phyloP scores from a whole-genome alignment of 495 filamentous ascomycete genomes.

The Pyronema omphalodes region DNA sequence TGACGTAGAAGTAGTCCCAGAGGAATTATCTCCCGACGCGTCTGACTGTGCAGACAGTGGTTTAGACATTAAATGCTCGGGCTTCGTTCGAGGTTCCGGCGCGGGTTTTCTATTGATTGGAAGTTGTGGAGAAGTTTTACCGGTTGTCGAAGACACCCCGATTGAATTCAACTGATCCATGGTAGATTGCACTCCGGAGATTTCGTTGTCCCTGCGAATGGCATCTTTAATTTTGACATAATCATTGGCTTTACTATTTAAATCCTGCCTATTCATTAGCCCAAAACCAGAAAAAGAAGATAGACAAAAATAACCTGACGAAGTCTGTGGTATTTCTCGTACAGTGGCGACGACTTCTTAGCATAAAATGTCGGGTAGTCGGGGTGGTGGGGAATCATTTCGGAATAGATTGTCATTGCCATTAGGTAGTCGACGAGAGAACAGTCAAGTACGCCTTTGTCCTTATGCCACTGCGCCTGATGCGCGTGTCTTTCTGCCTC shows the following conservation, averaged over 20 bases:
- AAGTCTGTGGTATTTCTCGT: no score
- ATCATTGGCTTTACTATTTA: slow-evolving; percentile 24
- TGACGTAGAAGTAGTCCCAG: not conserved
- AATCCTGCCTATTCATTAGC: slow-evolving; percentile 12
- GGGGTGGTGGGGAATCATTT: slow-evolving; percentile 53
- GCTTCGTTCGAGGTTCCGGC: slow-evolving; percentile 16
- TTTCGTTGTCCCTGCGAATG: slow-evolving; percentile 30
- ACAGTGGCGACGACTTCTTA: slow-evolving; percentile 3
- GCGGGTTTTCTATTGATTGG: slow-evolving; percentile 2
- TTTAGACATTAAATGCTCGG: slow-evolving; percentile 10
- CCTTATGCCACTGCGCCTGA: slow-evolving; percentile 16
- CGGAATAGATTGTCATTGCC: slow-evolving; percentile 54
- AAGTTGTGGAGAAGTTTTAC: not conserved
- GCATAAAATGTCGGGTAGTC: slow-evolving; percentile 38
- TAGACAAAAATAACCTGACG: not conserved
- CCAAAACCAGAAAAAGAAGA: slow-evolving; percentile 7
- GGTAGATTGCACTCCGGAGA: slow-evolving; percentile 15
- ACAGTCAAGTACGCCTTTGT: slow-evolving; percentile 30
- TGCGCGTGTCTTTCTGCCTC: slow-evolving; percentile 15
- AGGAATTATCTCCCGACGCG: not conserved
- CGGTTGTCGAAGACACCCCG: not conserved
- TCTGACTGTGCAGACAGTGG: not conserved
- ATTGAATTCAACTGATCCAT: slow-evolving; percentile 13
- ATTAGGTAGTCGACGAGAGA: slow-evolving; percentile 64
- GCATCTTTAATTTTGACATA: slow-evolving; percentile 44